Evolutionary conservation across 192 early-diverging fungal species (phyloP), one percentile per base, ranked within the genome.

Genomic region (Dissophora ornata): DNA sequence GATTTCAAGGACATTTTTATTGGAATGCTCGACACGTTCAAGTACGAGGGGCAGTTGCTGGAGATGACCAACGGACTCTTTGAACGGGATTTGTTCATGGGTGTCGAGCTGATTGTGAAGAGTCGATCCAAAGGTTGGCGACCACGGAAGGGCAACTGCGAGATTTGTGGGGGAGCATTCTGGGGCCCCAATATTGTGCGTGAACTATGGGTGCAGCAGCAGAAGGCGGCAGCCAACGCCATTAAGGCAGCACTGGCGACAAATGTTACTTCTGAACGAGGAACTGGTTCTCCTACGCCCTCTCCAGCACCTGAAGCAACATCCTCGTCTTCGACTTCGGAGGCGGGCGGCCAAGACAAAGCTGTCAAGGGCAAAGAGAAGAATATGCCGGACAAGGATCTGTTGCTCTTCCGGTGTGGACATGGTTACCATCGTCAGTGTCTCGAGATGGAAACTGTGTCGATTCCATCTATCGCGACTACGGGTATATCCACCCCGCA

Each of bases 11-110:
- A 85, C 33, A 86, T 88, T 22, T 88, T 88, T 49, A 66, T 85
- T 26, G 86, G 85, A 10, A 88, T 88, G 85, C 80, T 88, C 15
- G 83, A 88, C 50, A 88, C 87, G 22, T 88, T 85, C 63, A 86
- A 86, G 71, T 88, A 88, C 49, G 87, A 88, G 78, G 87, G 87
- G 13, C 82, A 88, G 53, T 36, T 88, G 28, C 52, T 88, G 44
- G 82, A 82, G 42, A 82, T 88, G 87, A 88, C 87, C n/a, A 86
- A 86, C 42, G 79, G 82, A 28, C 57, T 88, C 6, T 88, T 88
- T 71, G 87, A 88, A 46, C 80, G 84, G 28, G 87, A 88, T 41
- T 40, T 88, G 48, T 88, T 84, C 56, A 44, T 61, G 48, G 81
- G 83, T 28, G 81, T 88, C 25, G 69, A 85, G 59, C 67, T 83